Conservation (phyloP, 2,329 filamentous ascomycete species). For the Knoxdaviesia proteae region DNA sequence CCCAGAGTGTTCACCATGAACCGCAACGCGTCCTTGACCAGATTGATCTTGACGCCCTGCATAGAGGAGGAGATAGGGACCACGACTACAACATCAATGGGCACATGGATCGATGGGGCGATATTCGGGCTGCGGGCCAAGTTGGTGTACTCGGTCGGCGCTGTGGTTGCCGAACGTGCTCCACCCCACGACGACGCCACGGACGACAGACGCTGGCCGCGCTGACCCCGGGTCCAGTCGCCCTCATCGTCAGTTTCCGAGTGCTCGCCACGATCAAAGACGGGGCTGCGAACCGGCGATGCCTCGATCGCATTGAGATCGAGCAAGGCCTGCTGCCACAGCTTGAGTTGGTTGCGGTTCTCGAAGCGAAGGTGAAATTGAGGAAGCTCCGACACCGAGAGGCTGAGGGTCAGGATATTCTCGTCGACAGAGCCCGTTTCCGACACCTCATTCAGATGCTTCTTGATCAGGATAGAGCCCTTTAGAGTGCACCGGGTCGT, state of each 20-base stretch:
- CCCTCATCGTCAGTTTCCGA: conserved; percentile 70
- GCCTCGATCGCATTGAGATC: conserved; percentile 59
- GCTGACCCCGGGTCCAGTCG: conserved; percentile 20
- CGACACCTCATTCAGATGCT: conserved; percentile 74
- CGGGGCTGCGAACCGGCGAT: conserved; percentile 43
- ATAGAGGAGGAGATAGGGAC: conserved; percentile 95
- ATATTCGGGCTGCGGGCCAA: conserved; percentile 30
- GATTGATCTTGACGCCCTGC: conserved; percentile 96
- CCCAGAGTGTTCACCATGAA: conserved; percentile 83
- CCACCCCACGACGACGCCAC: conserved; percentile 65
- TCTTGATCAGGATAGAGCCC: conserved; percentile 94
- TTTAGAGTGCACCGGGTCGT: conserved; percentile 71
- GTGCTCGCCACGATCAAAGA: conserved; percentile 56
- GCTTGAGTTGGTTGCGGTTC: conserved; percentile 62
- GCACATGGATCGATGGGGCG: conserved; percentile 51
- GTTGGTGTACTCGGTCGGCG: conserved; percentile 78
- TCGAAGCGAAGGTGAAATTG: conserved; percentile 87
- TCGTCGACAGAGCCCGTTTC: conserved; percentile 56
- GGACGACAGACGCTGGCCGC: conserved; percentile 57
- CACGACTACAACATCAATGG: conserved; percentile 86
- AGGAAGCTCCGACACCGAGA: conserved; percentile 80
- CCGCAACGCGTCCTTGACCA: conserved; percentile 74
- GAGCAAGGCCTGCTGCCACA: conserved; percentile 73
- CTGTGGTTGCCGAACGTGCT: conserved; percentile 64
- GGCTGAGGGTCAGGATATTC: conserved; percentile 66